Conservation (phyloP, 192 early-diverging fungal species). For the Backusella circina region DNA sequence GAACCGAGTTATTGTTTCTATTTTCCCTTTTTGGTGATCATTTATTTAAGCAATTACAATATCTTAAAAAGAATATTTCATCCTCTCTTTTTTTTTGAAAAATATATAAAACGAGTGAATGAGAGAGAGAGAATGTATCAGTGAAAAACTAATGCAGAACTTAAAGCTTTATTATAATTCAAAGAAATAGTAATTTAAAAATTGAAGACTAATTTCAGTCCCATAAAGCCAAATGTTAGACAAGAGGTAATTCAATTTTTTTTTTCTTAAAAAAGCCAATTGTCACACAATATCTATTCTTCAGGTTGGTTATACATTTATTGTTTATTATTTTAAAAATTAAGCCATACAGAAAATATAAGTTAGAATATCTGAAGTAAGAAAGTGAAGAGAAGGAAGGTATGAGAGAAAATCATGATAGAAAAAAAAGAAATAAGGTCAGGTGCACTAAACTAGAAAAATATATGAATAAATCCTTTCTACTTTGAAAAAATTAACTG, state of each 20-base stretch:
- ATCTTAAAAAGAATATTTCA: no score
- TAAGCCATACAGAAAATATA: background rate
- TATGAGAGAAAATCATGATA: background rate
- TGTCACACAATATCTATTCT: background rate
- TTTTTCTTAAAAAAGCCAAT: background rate
- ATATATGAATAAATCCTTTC: background rate
- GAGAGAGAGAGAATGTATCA: no score
- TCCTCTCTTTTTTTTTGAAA: no score
- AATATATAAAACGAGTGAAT: no score
- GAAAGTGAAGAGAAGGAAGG: background rate
- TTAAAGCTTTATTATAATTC: no score
- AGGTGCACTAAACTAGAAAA: background rate
- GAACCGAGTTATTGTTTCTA: background rate
- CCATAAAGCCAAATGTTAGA: no score
- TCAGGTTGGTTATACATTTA: background rate
- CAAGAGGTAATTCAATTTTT: no score
- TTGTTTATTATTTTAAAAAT: background rate
- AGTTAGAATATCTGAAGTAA: background rate
- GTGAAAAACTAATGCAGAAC: no score
- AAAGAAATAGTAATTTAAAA: no score
- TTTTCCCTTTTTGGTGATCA: background rate
- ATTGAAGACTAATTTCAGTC: no score
- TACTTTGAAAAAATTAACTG: background rate
- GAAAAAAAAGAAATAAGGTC: background rate
- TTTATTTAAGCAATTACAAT: no score